Evolutionary conservation across 2,329 filamentous ascomycete genomes (phyloP).

Genomic region (Ascochyta clinopodiicola): DNA sequence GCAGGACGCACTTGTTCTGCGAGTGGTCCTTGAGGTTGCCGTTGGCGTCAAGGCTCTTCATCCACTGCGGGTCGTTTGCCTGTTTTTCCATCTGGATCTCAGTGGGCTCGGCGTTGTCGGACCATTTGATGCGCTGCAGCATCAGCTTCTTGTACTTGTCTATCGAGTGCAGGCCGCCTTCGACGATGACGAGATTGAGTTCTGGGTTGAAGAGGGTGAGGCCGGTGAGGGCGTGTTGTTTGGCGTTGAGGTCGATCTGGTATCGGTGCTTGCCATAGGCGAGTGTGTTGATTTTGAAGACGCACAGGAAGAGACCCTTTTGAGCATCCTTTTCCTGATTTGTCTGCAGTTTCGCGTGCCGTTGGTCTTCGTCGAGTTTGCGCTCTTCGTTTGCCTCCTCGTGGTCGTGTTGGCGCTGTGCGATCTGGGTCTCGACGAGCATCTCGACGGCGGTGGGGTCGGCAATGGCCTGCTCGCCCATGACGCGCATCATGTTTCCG

Average conservation of each 20-base stretch:
- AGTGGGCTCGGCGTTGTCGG: conserved; percentile 79
- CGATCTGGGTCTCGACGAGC: conserved; percentile 90
- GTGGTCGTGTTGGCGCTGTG: conserved; percentile 81
- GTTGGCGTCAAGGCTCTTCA: conserved; percentile 78
- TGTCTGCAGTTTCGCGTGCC: conserved; percentile 77
- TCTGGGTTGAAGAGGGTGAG: conserved; percentile 91
- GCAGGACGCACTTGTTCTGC: conserved; percentile 78
- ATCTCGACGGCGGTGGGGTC: conserved; percentile 97
- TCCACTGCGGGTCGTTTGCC: conserved; percentile 71
- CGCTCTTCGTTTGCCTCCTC: conserved; percentile 80
- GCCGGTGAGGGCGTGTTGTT: conserved; percentile 85
- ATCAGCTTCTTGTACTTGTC: conserved; percentile 90
- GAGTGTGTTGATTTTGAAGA: conserved; percentile 89
- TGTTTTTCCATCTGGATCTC: conserved; percentile 64
- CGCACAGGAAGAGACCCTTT: conserved; percentile 83
- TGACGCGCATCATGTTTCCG: conserved; percentile 94
- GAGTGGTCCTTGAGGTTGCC: conserved; percentile 83
- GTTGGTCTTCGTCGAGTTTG: conserved; percentile 86
- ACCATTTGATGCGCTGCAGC: conserved; percentile 93
- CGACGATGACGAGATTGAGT: conserved; percentile 87
- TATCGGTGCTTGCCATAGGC: conserved; percentile 92
- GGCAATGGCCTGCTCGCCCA: conserved; percentile 90
- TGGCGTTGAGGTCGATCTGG: conserved; percentile 90
- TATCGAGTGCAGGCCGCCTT: conserved; percentile 85
- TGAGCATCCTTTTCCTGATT: conserved; percentile 89